Evolutionary conservation across 192 early-diverging fungal species (phyloP).

Genomic region (Umbelopsis ramanniana): DNA sequence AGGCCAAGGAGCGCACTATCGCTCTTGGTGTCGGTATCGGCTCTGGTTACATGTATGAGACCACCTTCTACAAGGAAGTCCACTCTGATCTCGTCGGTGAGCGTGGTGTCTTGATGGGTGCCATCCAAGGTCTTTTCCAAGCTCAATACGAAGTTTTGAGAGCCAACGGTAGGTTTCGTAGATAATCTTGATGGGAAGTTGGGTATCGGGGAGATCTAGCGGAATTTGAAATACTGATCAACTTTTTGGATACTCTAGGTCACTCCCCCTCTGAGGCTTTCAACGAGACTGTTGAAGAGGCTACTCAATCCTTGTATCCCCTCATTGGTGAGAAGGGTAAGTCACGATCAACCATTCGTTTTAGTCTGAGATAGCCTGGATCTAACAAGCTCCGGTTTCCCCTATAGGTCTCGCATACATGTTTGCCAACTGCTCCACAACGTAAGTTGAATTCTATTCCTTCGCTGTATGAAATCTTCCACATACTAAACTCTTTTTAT

Average conservation of each 20-base stretch:
- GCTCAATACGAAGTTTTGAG: constrained; percentile 98
- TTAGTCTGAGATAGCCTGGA: neutral
- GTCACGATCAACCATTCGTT: constrained; percentile 53
- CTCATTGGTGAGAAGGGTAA: constrained; percentile 95
- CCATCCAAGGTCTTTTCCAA: constrained; percentile 94
- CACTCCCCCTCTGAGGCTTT: constrained; percentile 98
- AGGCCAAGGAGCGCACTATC: constrained; percentile 91
- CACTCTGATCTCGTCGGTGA: constrained; percentile 96
- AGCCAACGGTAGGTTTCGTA: constrained; percentile 60
- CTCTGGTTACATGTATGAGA: constrained; percentile 97
- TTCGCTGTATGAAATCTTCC: neutral
- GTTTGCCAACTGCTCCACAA: constrained; percentile 98
- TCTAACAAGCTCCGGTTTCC: neutral
- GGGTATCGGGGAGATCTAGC: neutral
- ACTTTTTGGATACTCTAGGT: constrained; percentile 37
- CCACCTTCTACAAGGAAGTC: constrained; percentile 96
- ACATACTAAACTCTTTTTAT: neutral
- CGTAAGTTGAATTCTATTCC: constrained; percentile 30
- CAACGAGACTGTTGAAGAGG: constrained; percentile 99
- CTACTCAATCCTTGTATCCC: constrained; percentile 96
- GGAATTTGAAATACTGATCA: constrained; percentile 23
- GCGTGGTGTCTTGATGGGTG: constrained; percentile 98
- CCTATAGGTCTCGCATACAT: constrained; percentile 67
- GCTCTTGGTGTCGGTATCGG: constrained; percentile 94
- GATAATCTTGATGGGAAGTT: constrained; percentile 14